Evolutionary conservation across 306 rosid species (phyloP), one percentile per base, ranked within the genome.

Genomic region (Psophocarpus tetragonolobus): DNA sequence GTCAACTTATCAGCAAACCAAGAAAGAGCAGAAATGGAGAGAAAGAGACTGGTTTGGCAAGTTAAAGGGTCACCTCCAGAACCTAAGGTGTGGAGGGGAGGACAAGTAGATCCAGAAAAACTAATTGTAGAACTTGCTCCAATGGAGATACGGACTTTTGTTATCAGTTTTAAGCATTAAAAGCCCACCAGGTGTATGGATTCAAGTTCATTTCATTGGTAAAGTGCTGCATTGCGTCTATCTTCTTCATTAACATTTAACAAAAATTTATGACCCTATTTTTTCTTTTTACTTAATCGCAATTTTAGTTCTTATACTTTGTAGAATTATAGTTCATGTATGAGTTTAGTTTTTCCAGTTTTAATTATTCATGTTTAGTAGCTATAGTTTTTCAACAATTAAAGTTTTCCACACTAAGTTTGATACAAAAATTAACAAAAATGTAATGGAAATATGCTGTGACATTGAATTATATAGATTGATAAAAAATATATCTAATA

Each of bases 1-100:
- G 86, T 41, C 74, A 93, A 91, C 70, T 85, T 93, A 71, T 87
- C 94, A 32, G 94, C 90, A n/a, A 90, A 88, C 80, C 97, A 92
- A 85, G 90, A 62, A 83, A 88, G 93, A 84, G 73, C 67, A 21
- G 91, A 83, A 72, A 92, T 92, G 97, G 95, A 92, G 87, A 86
- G 73, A 76, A 92, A 88, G 80, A 85, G 93, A 74, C 72, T 92
- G 42, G 82, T 77, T 12, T 92, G 97, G 97, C 74, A 88, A 76
- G 95, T 84, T 26, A 84, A 87, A 89, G 90, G 84, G 32, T 85
- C 84, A 3, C 11, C 62, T 53, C 63, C 10, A 69, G 89, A 77
- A 60, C 56, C 83, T 0, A 27, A 82, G 29, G 80, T 80, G 29
- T 21, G 44, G 35, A 88, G 89, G 75, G 95, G 97, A 81, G 87